phyloP scores from a whole-genome alignment of 1,284 basidiomycete genomes.

The Xerocomus subilludens region DNA sequence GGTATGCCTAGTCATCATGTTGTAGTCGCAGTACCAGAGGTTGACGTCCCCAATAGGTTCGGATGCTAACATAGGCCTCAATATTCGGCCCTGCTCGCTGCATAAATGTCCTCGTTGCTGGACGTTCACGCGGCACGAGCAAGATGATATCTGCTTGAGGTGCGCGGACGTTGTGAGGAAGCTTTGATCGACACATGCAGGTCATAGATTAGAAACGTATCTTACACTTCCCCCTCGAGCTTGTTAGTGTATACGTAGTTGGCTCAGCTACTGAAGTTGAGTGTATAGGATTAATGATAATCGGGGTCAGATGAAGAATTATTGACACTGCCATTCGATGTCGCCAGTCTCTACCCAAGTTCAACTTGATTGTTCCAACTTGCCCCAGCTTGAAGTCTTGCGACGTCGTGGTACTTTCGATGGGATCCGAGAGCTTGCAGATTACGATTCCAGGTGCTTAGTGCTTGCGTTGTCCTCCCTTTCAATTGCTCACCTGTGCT shows the following conservation, averaged over 20 bases:
- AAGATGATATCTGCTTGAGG: conserved; percentile 44
- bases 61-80: conserved; percentile 34
- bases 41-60: conserved; percentile 32
- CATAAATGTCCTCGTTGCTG: conserved; percentile 52
- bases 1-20: conserved; percentile 52
- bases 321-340: neutral
- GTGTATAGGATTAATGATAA: too few relatives aligned
- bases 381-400: neutral
- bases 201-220: neutral
- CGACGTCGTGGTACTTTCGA: conserved; percentile 35
- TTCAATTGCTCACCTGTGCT: conserved; percentile 16
- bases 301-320: conserved; percentile 29
- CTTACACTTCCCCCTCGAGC: neutral
- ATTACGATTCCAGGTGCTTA: conserved; percentile 87
- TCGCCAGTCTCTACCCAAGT: conserved; percentile 2
- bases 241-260: too few relatives aligned
- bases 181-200: conserved; percentile 21
- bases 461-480: conserved; percentile 26
- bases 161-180: conserved; percentile 43
- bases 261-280: too few relatives aligned
- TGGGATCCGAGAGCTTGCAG: conserved; percentile 72
- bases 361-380: conserved; percentile 18
- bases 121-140: conserved; percentile 48
- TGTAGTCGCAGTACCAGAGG: neutral
- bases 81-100: conserved; percentile 41